A percentile compares a stretch with the other conserved stretches of the same genome.
Conservation (phyloP, 2,329 filamentous ascomycete species). For the Periconia sp. region DNA sequence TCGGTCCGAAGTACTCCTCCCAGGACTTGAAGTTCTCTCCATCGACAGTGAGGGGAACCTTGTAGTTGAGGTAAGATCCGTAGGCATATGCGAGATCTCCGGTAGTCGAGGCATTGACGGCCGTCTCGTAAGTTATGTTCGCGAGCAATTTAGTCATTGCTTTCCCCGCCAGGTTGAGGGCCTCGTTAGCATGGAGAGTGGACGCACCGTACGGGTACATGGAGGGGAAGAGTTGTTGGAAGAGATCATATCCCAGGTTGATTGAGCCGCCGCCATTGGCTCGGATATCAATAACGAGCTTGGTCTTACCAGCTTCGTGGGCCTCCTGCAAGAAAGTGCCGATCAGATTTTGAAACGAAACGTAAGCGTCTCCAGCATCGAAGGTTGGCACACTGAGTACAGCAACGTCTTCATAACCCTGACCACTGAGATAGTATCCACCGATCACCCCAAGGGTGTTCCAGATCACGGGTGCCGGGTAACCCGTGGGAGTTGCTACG, state of each 20-base stretch:
- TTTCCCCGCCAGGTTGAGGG: conserved; percentile 24
- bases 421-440: conserved; percentile 50
- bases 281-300: conserved; percentile 66
- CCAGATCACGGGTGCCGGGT: not conserved
- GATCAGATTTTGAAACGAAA: conserved; percentile 40
- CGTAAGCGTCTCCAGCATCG: conserved; percentile 8
- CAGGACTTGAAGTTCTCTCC: conserved; percentile 38
- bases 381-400: conserved; percentile 49
- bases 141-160: conserved; percentile 12
- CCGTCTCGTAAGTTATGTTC: conserved; percentile 18
- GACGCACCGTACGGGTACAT: conserved; percentile 48
- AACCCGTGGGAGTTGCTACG: not conserved
- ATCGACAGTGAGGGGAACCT: conserved; percentile 18
- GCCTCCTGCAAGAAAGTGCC: conserved; percentile 52
- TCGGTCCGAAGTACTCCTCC: conserved; percentile 38
- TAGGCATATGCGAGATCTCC: conserved; percentile 5
- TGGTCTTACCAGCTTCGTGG: conserved; percentile 56
- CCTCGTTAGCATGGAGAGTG: conserved; percentile 51
- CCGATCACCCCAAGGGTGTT: conserved; percentile 32
- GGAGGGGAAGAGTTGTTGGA: conserved; percentile 58
- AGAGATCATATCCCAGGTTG: conserved; percentile 45
- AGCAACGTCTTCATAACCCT: conserved; percentile 48
- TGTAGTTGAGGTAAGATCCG: conserved; percentile 30
- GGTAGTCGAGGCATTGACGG: conserved; percentile 12
- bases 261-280: conserved; percentile 62